These are phyloP conservation scores for Daldinia loculata DNA, from an alignment of 495 filamentous ascomycete species.

Conservation along the genomic window DNA sequence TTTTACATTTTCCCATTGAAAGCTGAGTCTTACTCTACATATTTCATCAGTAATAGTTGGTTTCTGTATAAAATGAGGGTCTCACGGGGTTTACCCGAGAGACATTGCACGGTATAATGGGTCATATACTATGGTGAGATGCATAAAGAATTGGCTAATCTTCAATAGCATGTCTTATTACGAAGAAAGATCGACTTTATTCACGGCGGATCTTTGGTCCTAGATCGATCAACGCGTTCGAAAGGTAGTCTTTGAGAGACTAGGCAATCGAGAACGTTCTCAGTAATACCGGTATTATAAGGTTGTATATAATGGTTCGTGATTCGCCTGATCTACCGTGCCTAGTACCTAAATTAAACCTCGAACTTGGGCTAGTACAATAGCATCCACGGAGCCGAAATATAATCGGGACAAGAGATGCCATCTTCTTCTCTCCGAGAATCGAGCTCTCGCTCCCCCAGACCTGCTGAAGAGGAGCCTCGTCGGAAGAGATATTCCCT, in stretches of 20 bases:
- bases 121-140: neutral
- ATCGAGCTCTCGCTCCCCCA: neutral
- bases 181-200: neutral
- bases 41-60: neutral
- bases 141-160: neutral
- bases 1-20: neutral
- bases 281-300: neutral
- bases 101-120: neutral
- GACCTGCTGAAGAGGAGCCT: neutral
- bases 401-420: constrained; percentile 3
- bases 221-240: neutral
- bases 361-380: neutral
- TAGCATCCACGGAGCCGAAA: neutral
- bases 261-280: neutral
- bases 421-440: constrained; percentile 3
- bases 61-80: neutral
- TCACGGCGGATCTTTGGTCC: neutral
- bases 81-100: neutral
- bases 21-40: neutral
- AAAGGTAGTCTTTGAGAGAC: neutral
- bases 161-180: neutral
- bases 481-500: constrained; percentile 30
- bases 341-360: neutral
- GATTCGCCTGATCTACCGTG: neutral
- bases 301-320: neutral